Percentiles rank a stretch among this genome's conserved stretches.
Evolutionary conservation across 2,329 filamentous ascomycete genomes (phyloP).

Genomic region (Fusarium poae): DNA sequence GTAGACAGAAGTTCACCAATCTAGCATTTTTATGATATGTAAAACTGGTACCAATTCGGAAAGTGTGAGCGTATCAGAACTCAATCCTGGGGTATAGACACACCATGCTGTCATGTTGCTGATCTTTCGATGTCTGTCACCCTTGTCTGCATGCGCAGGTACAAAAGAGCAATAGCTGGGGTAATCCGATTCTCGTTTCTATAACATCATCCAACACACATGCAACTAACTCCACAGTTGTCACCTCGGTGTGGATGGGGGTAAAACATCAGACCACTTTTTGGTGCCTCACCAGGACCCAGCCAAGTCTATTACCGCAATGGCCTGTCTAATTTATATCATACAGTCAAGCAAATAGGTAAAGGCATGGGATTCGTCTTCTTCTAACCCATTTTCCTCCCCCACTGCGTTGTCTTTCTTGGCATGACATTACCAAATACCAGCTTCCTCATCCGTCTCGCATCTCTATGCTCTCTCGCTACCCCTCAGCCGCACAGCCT

Average conservation of each 20-base stretch:
- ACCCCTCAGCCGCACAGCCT: constrained; percentile 91
- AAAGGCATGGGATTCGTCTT: constrained; percentile 36
- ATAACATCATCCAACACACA: constrained; percentile 17
- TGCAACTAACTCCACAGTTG: constrained; percentile 25
- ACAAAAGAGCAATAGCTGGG: constrained; percentile 25
- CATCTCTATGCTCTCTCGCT: constrained; percentile 79
- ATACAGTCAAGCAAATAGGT: constrained; percentile 48
- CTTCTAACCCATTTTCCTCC: constrained; percentile 15
- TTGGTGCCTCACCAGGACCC: constrained; percentile 38
- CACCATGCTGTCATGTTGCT: constrained; percentile 4
- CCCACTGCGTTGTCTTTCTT: constrained; percentile 23
- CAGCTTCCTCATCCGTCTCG: constrained; percentile 2
- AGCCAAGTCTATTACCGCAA: constrained; percentile 43
- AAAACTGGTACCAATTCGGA: neutral
- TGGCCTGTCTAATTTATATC: constrained; percentile 50
- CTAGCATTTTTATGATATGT: constrained; percentile 29
- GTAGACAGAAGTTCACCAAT: constrained; percentile 39
- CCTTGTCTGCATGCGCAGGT: constrained; percentile 33
- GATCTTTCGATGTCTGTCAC: constrained; percentile 17
- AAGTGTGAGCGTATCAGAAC: neutral
- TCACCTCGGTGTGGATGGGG: constrained; percentile 20
- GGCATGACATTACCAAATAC: constrained; percentile 31
- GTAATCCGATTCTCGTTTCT: constrained; percentile 18
- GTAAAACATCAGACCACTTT: constrained; percentile 29
- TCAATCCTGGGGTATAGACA: neutral